Evolutionary conservation across 495 filamentous ascomycete species (phyloP).

Genomic region (Aspergillus diversus): DNA sequence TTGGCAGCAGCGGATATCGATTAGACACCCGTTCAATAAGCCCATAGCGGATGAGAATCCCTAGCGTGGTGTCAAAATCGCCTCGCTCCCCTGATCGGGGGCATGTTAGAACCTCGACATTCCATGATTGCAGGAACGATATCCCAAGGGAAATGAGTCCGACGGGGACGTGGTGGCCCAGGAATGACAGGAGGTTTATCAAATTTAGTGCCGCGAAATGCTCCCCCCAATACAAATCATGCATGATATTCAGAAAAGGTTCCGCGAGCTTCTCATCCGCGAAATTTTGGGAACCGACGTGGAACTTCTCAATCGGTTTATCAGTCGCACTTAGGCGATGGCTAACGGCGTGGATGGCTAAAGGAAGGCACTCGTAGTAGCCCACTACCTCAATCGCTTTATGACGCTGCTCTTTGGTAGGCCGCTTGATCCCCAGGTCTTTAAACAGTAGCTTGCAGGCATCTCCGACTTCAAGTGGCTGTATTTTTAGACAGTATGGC

Average conservation of each 20-base stretch:
- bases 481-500: conserved; percentile 70
- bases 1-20: conserved; percentile 43
- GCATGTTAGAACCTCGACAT: conserved; percentile 52
- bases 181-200: conserved; percentile 74
- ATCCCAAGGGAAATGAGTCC: conserved; percentile 72
- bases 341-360: conserved; percentile 79
- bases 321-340: conserved; percentile 72
- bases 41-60: conserved; percentile 68
- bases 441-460: conserved; percentile 62
- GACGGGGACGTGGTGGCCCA: conserved; percentile 74
- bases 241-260: conserved; percentile 71
- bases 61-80: conserved; percentile 70
- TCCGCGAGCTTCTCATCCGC: conserved; percentile 68
- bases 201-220: conserved; percentile 69
- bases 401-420: conserved; percentile 57
- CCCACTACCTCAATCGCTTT: conserved; percentile 69
- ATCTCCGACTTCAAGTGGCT: conserved; percentile 59
- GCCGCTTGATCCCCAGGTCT: conserved; percentile 54
- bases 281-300: conserved; percentile 62
- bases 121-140: conserved; percentile 55
- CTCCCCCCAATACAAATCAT: conserved; percentile 64
- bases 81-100: conserved; percentile 54
- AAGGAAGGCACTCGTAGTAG: conserved; percentile 70
- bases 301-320: conserved; percentile 71
- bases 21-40: conserved; percentile 62